Evolutionary conservation across 2,329 filamentous ascomycete species (phyloP).

Genomic region (Helotiales sp.): DNA sequence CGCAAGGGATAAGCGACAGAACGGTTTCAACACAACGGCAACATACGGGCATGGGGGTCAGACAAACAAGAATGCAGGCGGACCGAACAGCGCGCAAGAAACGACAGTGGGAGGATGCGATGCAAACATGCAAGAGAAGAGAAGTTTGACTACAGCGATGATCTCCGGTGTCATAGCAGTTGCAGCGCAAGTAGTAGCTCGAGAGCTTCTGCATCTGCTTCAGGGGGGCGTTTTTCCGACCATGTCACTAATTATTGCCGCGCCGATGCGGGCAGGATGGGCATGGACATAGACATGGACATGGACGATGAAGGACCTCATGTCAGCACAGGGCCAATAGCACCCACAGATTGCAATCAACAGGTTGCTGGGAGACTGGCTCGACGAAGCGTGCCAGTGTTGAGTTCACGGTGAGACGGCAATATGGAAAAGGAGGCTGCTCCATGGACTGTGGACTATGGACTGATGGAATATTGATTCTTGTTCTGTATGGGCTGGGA

Average conservation of each 20-base stretch:
- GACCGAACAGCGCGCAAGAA: not conserved
- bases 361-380: not conserved
- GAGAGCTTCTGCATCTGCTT: not conserved
- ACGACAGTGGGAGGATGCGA: not conserved
- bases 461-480: not conserved
- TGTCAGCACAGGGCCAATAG: not conserved
- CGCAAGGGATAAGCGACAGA: not conserved
- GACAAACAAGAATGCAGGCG: not conserved
- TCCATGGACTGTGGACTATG: too few relatives aligned
- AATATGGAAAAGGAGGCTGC: not conserved
- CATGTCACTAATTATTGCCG: not conserved
- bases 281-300: not conserved
- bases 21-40: not conserved
- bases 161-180: conserved; percentile 5
- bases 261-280: not conserved
- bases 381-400: not conserved
- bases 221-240: not conserved
- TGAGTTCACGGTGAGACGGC: not conserved
- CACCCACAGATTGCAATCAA: not conserved
- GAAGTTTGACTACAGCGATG: not conserved
- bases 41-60: not conserved
- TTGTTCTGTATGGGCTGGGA: not conserved
- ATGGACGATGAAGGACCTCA: not conserved
- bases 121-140: not conserved
- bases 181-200: too few relatives aligned